A percentile compares a stretch with the other conserved stretches of the same genome.
phyloP scores from a whole-genome alignment of 2,329 filamentous ascomycete genomes.

The Aspergillus hortae region DNA sequence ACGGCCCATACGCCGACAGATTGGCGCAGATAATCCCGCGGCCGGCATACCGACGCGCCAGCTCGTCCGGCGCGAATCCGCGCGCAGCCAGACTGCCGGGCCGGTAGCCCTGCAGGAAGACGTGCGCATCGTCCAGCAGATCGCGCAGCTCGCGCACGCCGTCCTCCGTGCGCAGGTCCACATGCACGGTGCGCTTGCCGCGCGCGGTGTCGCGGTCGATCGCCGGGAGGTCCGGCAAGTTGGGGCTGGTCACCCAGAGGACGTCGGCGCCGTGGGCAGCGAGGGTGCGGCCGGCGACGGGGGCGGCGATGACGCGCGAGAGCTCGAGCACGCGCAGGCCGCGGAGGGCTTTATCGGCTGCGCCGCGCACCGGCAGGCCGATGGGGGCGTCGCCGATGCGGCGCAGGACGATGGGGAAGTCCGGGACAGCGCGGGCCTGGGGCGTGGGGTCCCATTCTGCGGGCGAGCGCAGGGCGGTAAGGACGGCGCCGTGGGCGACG shows the following conservation, averaged over 20 bases:
- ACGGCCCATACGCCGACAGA: conserved; percentile 51
- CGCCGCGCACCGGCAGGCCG: conserved; percentile 6
- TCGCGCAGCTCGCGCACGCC: conserved; percentile 24
- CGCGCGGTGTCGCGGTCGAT: conserved; percentile 36
- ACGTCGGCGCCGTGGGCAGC: conserved; percentile 41
- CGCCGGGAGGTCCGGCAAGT: conserved; percentile 31
- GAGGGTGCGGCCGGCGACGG: conserved; percentile 35
- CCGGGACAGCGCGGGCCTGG: conserved; percentile 43
- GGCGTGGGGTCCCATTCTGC: conserved; percentile 51
- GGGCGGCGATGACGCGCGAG: conserved; percentile 39
- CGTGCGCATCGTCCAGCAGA: conserved; percentile 37
- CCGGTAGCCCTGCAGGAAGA: conserved; percentile 47
- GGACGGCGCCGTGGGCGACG: conserved; percentile 40
- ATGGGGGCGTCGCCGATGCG: conserved; percentile 25
- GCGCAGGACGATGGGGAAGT: conserved; percentile 47
- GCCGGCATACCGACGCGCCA: conserved; percentile 38
- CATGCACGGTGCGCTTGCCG: conserved; percentile 35
- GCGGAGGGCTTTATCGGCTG: conserved; percentile 31
- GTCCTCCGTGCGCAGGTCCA: conserved; percentile 28
- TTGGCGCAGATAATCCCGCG: conserved; percentile 48
- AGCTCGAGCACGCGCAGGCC: conserved; percentile 40
- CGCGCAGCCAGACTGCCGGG: conserved; percentile 46
- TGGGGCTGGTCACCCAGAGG: conserved; percentile 37
- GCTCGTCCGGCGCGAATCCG: conserved; percentile 39
- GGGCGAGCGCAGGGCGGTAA: conserved; percentile 50